phyloP scores from a whole-genome alignment of 768 basidiomycete genomes.

The Rossbeevera mucosa region DNA sequence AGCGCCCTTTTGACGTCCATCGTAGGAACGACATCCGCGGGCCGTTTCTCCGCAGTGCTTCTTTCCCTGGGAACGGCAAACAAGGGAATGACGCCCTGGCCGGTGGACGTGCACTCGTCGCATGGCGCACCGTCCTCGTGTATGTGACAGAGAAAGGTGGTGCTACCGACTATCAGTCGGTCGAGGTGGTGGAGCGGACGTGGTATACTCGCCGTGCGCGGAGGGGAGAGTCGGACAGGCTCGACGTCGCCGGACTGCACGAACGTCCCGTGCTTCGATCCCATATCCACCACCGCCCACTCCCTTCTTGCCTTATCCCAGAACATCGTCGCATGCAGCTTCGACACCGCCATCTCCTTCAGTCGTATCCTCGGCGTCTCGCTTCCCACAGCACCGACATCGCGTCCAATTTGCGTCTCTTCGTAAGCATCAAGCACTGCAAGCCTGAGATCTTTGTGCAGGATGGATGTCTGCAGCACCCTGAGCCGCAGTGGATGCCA shows the following conservation, averaged over 20 bases:
- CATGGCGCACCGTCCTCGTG: conserved; percentile 63
- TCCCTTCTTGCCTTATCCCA: conserved; percentile 56
- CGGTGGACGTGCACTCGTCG: conserved; percentile 50
- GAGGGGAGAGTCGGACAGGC: conserved; percentile 55
- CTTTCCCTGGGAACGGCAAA: conserved; percentile 29
- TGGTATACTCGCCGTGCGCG: conserved; percentile 67
- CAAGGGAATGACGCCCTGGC: conserved; percentile 55
- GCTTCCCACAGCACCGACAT: conserved; percentile 48
- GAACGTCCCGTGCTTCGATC: conserved; percentile 81
- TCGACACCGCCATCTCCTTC: conserved; percentile 82
- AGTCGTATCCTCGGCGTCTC: conserved; percentile 62
- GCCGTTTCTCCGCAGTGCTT: conserved; percentile 20
- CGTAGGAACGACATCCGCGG: conserved; percentile 11
- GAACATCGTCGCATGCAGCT: conserved; percentile 70
- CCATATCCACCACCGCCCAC: conserved; percentile 82
- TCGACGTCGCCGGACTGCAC: conserved; percentile 28
- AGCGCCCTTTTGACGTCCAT: conserved; percentile 59
- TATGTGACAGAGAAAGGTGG: conserved; percentile 66
- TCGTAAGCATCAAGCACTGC: conserved; percentile 59
- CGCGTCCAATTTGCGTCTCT: conserved; percentile 73
- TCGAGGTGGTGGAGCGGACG: conserved; percentile 61
- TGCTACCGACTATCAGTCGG: conserved; percentile 61
- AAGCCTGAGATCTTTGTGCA: conserved; percentile 48
- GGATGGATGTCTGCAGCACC: conserved; percentile 37
- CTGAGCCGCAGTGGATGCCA: conserved; percentile 42